Evolutionary conservation across 305 asterid species (phyloP).

Genomic region (Rubia balearica): DNA sequence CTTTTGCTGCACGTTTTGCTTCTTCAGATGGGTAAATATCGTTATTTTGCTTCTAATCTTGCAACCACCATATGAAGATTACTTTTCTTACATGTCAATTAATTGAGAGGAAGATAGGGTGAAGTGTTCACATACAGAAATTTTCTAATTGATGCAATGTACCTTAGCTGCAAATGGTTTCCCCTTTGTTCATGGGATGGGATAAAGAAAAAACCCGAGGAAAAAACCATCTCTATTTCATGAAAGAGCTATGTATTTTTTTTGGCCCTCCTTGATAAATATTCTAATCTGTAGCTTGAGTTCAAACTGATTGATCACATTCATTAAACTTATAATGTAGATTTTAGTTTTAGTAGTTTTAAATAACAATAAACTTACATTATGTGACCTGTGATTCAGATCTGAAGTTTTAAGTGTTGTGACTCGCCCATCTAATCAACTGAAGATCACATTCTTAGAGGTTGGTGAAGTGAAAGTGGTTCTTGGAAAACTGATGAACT

Average conservation of each 20-base stretch:
- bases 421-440: slow-evolving; percentile 73
- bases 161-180: not conserved
- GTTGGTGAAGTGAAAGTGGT: slow-evolving; percentile 39
- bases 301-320: not conserved
- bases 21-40: slow-evolving; percentile 72
- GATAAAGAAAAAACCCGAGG: not conserved
- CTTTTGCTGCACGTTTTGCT: slow-evolving; percentile 92
- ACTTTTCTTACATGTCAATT: not conserved
- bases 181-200: not conserved
- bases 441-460: slow-evolving; percentile 95
- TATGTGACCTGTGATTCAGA: slow-evolving; percentile 43
- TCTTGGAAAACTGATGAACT: not conserved
- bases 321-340: not conserved
- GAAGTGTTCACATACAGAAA: not conserved
- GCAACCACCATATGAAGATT: not conserved
- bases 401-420: slow-evolving; percentile 86
- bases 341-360: not conserved
- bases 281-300: not conserved
- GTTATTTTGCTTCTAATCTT: slow-evolving; percentile 6
- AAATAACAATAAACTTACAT: slow-evolving; percentile 21
- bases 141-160: not conserved
- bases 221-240: not conserved
- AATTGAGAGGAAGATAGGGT: not conserved
- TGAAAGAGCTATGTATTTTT: not conserved
- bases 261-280: not conserved